Base-by-base conservation (phyloP, 371 early-diverging fungal species). In the Umbelopsis sp. region DNA sequence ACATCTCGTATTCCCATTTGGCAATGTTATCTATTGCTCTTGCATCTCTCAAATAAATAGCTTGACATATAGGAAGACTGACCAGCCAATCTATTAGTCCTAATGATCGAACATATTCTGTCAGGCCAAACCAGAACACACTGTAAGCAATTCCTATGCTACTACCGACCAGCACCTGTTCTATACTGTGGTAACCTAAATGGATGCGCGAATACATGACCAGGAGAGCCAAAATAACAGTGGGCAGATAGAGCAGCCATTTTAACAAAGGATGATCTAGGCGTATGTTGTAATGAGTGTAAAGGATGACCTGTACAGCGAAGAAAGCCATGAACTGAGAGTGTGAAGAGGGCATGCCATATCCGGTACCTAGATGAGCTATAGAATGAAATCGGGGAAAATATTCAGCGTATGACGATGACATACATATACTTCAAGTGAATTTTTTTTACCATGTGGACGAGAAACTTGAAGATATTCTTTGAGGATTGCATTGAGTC, bases 331-430 rank as follows among this genome's bases (percentile, higher is more conserved):
- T 93, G 78, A 96, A 97, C 73, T 96, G 96, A 3, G 97, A 79
- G 72, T 97, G 97, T 63, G 92, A 91, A 3, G 94, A 94, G 1
- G 97, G 97, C 97, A 97, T 96, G 18, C 97, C 97, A 76, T 96
- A 96, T 0, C 96, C 97, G 45, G 85, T 85, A 3, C 96, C 95
- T 12, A 95, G 80, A 67, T 89, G 89, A 53, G 75, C 91, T 91
- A 73, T 65, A 46, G 29, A 29, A 38, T 41, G 22, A 5, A 69
- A 37, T 44, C 24, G 41, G 48, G 44, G 51, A 25, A 29, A 69
- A 35, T 24, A 7, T 29, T n/a, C 20, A 9, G 10, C 8, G 14
- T 11, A 69, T 18, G 22, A 16, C 24, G 16, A 22, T 44, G 12
- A 16, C 37, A 64, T n/a, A 37, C 38, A 63, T 1, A 1, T 38